These are phyloP conservation scores for Carnegiea gigantea DNA, from an alignment of 179 eudicot genomes.

Conservation along the genomic window DNA sequence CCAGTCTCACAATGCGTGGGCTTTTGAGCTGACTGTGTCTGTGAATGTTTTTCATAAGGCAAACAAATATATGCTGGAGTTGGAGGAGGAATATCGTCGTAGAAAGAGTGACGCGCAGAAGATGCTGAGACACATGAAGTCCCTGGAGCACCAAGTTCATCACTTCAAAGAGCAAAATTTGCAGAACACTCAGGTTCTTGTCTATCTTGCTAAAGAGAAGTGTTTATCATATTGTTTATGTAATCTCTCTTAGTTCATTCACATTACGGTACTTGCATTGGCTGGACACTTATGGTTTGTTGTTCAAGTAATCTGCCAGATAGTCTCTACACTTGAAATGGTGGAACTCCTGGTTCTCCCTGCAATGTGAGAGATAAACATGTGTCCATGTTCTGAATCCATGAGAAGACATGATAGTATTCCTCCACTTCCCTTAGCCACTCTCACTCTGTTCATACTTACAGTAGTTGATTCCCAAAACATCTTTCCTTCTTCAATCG, in stretches of 20 bases:
- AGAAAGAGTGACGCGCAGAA: conserved; percentile 40
- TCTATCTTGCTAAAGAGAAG: not conserved
- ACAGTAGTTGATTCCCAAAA: not conserved
- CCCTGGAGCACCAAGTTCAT: conserved; percentile 56
- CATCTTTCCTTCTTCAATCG: not conserved
- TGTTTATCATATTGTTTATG: not conserved
- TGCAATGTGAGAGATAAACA: not conserved
- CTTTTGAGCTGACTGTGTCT: not conserved
- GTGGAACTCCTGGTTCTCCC: not conserved
- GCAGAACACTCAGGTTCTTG: conserved; percentile 69
- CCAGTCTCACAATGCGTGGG: not conserved
- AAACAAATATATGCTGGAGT: conserved; percentile 53
- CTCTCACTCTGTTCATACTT: not conserved
- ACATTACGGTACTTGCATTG: not conserved
- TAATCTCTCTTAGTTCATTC: not conserved
- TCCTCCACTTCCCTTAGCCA: not conserved
- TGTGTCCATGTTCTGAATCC: not conserved
- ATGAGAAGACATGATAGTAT: not conserved
- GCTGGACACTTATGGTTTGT: not conserved
- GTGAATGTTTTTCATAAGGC: conserved; percentile 48
- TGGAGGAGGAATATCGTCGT: conserved; percentile 56
- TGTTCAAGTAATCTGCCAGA: not conserved
- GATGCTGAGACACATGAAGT: conserved; percentile 41
- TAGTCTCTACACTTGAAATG: not conserved
- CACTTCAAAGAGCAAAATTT: conserved; percentile 62